Evolutionary conservation across 2,329 filamentous ascomycete species (phyloP).

Genomic region (Neonectria hederae): DNA sequence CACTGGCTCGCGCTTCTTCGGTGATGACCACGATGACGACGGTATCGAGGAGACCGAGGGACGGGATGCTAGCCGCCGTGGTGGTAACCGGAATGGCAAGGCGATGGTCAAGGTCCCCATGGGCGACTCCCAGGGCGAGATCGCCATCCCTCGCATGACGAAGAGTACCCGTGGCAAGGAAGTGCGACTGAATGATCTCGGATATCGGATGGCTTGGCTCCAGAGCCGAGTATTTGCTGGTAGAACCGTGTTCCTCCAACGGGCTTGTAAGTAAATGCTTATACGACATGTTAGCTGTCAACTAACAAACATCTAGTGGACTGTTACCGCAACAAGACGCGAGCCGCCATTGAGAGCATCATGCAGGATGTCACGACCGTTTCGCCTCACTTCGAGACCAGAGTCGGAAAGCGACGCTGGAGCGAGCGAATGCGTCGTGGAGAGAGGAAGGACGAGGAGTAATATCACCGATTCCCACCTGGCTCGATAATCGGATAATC

Average conservation of each 20-base stretch:
- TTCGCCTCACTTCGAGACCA: conserved; percentile 88
- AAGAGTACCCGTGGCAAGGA: conserved; percentile 79
- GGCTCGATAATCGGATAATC: conserved; percentile 1
- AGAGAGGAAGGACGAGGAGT: conserved; percentile 44
- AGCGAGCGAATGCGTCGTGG: conserved; percentile 62
- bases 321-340: conserved; percentile 92
- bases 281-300: not conserved
- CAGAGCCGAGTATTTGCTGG: conserved; percentile 92
- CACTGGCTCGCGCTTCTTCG: conserved; percentile 78
- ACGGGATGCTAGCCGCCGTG: conserved; percentile 50
- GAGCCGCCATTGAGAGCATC: conserved; percentile 79
- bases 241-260: conserved; percentile 86
- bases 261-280: conserved; percentile 76
- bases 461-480: conserved; percentile 5
- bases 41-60: conserved; percentile 62
- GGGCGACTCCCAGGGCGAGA: conserved; percentile 75
- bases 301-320: conserved; percentile 70
- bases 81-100: conserved; percentile 44
- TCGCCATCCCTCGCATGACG: conserved; percentile 79
- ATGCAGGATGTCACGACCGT: conserved; percentile 79
- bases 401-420: conserved; percentile 84
- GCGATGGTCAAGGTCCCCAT: conserved; percentile 70
- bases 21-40: conserved; percentile 69
- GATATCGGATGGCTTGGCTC: conserved; percentile 95
- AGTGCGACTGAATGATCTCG: conserved; percentile 90